phyloP scores from a whole-genome alignment of 768 basidiomycete genomes.

The Macrolepiota albuminosa region DNA sequence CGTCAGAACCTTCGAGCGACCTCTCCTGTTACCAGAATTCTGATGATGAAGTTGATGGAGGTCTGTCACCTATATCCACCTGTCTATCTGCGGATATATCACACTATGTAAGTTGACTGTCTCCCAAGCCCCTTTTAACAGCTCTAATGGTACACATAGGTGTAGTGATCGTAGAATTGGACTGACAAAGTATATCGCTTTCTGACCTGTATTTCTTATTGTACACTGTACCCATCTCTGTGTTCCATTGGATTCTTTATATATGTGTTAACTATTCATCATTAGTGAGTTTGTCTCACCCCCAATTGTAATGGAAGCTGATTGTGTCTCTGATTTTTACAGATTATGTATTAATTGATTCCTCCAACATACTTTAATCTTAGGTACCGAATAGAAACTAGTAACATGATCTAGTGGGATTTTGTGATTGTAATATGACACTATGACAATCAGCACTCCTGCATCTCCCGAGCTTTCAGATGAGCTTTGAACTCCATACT shows the following conservation, averaged over 20 bases:
- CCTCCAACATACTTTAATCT: neutral
- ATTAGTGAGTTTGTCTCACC: conserved; percentile 14
- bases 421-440: neutral
- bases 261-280: conserved; percentile 13
- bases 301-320: conserved; percentile 11
- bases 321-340: conserved; percentile 10
- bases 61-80: conserved; percentile 19
- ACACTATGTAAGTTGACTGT: conserved; percentile 26
- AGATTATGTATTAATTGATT: conserved; percentile 17
- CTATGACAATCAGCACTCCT: neutral
- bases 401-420: neutral
- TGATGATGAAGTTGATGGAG: conserved; percentile 14
- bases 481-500: conserved; percentile 49
- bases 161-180: conserved; percentile 9
- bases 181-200: neutral
- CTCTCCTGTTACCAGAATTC: conserved; percentile 10
- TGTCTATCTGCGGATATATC: conserved; percentile 26
- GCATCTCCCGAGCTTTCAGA: conserved; percentile 22
- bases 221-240: conserved; percentile 13
- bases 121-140: neutral
- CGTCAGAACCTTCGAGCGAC: conserved; percentile 12
- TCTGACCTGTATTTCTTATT: conserved; percentile 13
- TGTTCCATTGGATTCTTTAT: neutral
- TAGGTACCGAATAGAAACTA: conserved; percentile 8
- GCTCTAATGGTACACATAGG: neutral